phyloP scores from a whole-genome alignment of 768 basidiomycete species.

The Harrya chromipes region DNA sequence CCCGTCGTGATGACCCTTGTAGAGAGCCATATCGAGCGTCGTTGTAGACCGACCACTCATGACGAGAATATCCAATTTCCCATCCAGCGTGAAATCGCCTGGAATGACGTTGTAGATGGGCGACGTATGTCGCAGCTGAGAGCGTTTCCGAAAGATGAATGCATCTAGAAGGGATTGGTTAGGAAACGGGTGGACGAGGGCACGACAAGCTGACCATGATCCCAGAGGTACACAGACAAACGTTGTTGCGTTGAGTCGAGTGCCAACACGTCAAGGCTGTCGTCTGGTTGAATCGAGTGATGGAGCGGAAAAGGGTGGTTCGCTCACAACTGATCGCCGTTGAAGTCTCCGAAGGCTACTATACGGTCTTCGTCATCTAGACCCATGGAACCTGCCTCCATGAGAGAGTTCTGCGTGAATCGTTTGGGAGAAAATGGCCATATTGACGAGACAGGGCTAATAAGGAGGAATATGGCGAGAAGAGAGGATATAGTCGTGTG shows the following conservation, averaged over 20 bases:
- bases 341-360: conserved; percentile 91
- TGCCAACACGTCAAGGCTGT: conserved; percentile 78
- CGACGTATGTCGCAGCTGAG: conserved; percentile 51
- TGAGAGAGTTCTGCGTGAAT: conserved; percentile 76
- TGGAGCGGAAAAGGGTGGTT: not conserved
- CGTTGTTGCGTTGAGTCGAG: conserved; percentile 74
- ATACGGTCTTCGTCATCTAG: conserved; percentile 69
- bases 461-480: conserved; percentile 17
- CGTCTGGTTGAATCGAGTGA: not conserved
- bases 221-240: conserved; percentile 77
- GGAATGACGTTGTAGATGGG: conserved; percentile 82
- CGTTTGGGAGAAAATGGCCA: conserved; percentile 92
- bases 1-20: conserved; percentile 57
- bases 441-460: conserved; percentile 31
- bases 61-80: conserved; percentile 84
- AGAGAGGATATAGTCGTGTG: conserved; percentile 2
- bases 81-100: conserved; percentile 91
- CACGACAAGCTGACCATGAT: conserved; percentile 56
- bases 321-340: conserved; percentile 91
- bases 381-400: conserved; percentile 79
- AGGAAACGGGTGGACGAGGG: conserved; percentile 1
- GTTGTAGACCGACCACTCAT: conserved; percentile 62
- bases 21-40: conserved; percentile 67
- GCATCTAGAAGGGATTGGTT: conserved; percentile 40
- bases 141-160: conserved; percentile 52